Evolutionary conservation across 495 filamentous ascomycete species (phyloP).

Genomic region (Tuber calosporum): DNA sequence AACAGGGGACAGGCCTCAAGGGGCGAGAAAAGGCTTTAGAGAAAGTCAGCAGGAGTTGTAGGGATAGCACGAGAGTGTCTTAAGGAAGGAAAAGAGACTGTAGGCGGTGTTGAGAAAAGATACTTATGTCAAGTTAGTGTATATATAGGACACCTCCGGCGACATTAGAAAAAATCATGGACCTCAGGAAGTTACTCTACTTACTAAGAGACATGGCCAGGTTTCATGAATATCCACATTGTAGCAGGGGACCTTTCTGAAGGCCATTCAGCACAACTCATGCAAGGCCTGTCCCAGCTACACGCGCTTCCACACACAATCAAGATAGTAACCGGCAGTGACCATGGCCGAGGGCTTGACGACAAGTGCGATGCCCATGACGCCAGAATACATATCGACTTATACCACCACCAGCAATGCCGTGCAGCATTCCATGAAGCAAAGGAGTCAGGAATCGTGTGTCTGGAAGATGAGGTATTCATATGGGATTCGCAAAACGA

Average conservation of each 20-base stretch:
- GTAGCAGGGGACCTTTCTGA: slow-evolving; percentile 80
- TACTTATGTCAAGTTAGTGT: too few species aligned
- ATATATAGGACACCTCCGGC: too few species aligned
- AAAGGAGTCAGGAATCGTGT: slow-evolving; percentile 43
- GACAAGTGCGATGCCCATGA: slow-evolving; percentile 19
- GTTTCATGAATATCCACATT: too few species aligned
- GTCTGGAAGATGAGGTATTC: slow-evolving; percentile 44
- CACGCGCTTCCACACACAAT: slow-evolving; percentile 60
- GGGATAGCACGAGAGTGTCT: too few species aligned
- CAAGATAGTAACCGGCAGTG: slow-evolving; percentile 77
- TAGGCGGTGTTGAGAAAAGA: too few species aligned
- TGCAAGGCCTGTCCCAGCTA: slow-evolving; percentile 74
- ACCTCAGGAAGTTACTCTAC: too few species aligned
- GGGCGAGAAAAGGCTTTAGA: too few species aligned
- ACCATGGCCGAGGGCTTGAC: slow-evolving; percentile 83
- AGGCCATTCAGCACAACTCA: slow-evolving; percentile 64
- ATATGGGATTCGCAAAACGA: slow-evolving; percentile 28
- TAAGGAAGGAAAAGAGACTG: too few species aligned
- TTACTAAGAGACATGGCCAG: too few species aligned
- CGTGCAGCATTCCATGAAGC: slow-evolving; percentile 11
- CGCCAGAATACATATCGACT: neutral
- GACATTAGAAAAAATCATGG: too few species aligned
- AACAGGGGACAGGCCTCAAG: too few species aligned
- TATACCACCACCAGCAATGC: slow-evolving; percentile 19
- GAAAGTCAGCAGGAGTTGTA: too few species aligned